Evolutionary conservation across 768 basidiomycete species (phyloP).

Genomic region (Trametes gibbosa): DNA sequence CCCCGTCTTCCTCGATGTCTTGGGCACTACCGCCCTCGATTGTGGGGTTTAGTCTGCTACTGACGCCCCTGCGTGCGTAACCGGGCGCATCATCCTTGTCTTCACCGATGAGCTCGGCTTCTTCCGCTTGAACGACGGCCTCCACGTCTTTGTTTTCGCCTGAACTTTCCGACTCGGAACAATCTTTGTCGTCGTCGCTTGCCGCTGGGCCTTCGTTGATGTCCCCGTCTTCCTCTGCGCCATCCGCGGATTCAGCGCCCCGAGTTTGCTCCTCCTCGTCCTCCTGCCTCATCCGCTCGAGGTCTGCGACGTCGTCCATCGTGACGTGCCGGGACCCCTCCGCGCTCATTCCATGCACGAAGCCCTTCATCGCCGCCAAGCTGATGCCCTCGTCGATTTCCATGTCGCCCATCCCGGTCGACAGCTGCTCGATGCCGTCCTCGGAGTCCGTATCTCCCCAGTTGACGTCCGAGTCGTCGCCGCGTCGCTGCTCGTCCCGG

Average conservation of each 20-base stretch:
- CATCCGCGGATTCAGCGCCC: conserved; percentile 8
- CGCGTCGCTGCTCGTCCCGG: conserved; percentile 51
- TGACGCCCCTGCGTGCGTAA: neutral
- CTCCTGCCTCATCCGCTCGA: conserved; percentile 44
- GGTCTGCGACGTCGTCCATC: conserved; percentile 68
- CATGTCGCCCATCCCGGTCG: conserved; percentile 54
- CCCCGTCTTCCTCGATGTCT: conserved; percentile 23
- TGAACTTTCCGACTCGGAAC: neutral
- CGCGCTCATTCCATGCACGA: conserved; percentile 49
- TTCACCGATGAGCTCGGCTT: conserved; percentile 13
- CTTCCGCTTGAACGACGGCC: conserved; percentile 24
- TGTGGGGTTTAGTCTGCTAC: too few species aligned
- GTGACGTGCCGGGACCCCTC: conserved; percentile 49
- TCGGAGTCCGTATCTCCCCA: conserved; percentile 47
- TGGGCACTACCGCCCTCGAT: conserved; percentile 5
- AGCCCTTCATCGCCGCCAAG: conserved; percentile 49
- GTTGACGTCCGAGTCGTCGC: conserved; percentile 69
- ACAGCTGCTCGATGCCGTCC: conserved; percentile 33
- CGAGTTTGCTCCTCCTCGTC: conserved; percentile 21
- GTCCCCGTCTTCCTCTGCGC: neutral
- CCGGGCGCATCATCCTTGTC: conserved; percentile 8
- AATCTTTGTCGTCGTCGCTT: conserved; percentile 22
- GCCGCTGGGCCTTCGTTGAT: neutral
- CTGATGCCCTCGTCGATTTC: conserved; percentile 53
- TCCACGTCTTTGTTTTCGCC: conserved; percentile 12